These are phyloP conservation scores for Parietichytrium sp. DNA, from an alignment of 108 stramenopile genomes.

Conservation along the genomic window DNA sequence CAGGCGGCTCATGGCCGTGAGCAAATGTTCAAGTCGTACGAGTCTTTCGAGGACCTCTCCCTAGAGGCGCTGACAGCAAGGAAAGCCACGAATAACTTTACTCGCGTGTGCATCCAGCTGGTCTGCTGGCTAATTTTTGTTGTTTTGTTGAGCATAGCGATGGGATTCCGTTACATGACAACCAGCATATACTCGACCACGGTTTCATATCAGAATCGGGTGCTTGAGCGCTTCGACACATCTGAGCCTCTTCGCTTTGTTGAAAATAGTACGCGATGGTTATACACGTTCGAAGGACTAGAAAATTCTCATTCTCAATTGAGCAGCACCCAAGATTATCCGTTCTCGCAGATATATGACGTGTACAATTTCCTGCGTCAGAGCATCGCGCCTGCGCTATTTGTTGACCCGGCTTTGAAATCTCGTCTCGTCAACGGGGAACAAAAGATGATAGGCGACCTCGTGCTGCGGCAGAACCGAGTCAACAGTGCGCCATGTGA, in stretches of 20 bases:
- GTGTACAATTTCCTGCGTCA: background rate
- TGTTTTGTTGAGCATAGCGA: background rate
- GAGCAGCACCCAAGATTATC: background rate
- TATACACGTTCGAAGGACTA: no score
- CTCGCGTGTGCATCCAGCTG: background rate
- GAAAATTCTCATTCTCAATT: background rate
- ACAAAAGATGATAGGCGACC: background rate
- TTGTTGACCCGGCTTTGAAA: no score
- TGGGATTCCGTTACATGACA: background rate
- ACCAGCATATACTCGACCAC: background rate
- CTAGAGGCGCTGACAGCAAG: background rate
- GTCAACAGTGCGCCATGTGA: no score
- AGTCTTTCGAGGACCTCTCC: background rate
- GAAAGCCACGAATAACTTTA: background rate
- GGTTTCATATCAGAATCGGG: background rate
- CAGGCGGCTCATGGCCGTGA: background rate
- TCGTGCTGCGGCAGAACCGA: background rate
- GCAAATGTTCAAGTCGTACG: background rate
- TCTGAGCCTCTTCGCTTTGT: background rate
- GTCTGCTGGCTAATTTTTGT: background rate
- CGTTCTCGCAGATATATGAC: background rate
- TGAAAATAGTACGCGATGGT: background rate
- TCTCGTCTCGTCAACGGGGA: background rate
- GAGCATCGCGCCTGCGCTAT: no score
- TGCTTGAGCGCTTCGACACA: background rate